These are phyloP conservation scores for Cryptococcus hybrid DNA, from an alignment of 1,284 basidiomycete species.

Conservation along the genomic window DNA sequence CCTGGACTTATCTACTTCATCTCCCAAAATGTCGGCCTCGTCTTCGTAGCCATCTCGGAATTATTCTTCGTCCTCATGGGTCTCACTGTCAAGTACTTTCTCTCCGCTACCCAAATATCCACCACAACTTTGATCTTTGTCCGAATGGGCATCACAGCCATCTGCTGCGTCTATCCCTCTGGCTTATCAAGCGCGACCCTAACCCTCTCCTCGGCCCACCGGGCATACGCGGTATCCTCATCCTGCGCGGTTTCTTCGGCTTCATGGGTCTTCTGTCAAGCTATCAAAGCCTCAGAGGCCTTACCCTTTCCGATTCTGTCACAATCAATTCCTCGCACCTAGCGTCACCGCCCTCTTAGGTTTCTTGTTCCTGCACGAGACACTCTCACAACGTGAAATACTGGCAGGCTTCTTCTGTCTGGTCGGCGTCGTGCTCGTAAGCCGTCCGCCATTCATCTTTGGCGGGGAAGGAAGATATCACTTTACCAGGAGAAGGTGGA, in stretches of 20 bases:
- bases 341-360: constrained; percentile 67
- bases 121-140: constrained; percentile 39
- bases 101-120: constrained; percentile 35
- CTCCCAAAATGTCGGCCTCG: constrained; percentile 59
- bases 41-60: constrained; percentile 61
- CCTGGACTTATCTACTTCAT: constrained; percentile 10
- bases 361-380: constrained; percentile 65
- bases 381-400: constrained; percentile 60
- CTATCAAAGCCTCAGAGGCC: constrained; percentile 67
- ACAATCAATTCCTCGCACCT: constrained; percentile 72
- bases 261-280: constrained; percentile 44
- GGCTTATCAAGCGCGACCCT: constrained; percentile 53
- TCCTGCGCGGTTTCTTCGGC: constrained; percentile 63
- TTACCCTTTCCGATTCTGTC: constrained; percentile 70
- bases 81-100: constrained; percentile 51
- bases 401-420: constrained; percentile 64
- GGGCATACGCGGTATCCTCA: constrained; percentile 61
- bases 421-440: constrained; percentile 63
- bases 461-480: constrained; percentile 43
- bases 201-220: constrained; percentile 68
- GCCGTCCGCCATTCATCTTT: constrained; percentile 60
- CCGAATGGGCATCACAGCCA: constrained; percentile 52
- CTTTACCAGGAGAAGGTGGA: constrained; percentile 24
- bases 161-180: constrained; percentile 56
- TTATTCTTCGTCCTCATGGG: constrained; percentile 62